These are phyloP conservation scores for Posidonia oceanica DNA, from an alignment of 116 monocot species.

Conservation along the genomic window DNA sequence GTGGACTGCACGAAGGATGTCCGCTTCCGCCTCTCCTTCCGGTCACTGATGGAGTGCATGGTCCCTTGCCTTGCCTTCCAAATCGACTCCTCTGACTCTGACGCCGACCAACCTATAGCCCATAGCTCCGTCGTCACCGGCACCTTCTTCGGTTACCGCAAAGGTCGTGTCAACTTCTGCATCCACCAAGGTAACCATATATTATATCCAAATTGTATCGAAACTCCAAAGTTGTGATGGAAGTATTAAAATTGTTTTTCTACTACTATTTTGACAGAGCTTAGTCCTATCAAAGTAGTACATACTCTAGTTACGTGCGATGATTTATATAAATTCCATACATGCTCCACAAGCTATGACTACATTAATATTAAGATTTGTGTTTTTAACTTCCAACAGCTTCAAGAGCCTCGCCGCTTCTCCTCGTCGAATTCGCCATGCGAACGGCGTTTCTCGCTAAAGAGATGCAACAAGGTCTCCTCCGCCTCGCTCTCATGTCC, in stretches of 20 bases:
- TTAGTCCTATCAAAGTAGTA: too few relatives aligned
- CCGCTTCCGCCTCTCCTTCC: constrained; percentile 37
- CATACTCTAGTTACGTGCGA: too few relatives aligned
- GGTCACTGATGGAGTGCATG: constrained; percentile 40
- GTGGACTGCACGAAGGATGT: constrained; percentile 61
- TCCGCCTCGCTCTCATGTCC: constrained; percentile 43
- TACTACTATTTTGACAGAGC: too few relatives aligned
- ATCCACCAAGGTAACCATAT: constrained; percentile 14
- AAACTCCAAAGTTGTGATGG: too few relatives aligned
- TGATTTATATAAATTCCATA: too few relatives aligned
- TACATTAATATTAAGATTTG: too few relatives aligned
- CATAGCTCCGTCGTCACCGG: constrained; percentile 24
- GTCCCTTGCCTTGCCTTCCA: constrained; percentile 34
- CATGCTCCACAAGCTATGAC: too few relatives aligned
- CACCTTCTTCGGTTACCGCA: constrained; percentile 64
- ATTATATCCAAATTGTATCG: too few relatives aligned
- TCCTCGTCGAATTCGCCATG: constrained; percentile 48
- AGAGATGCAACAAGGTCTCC: constrained; percentile 58
- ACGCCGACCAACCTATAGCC: background rate
- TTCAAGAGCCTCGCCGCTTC: constrained; percentile 17
- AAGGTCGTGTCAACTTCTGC: constrained; percentile 47
- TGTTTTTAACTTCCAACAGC: background rate
- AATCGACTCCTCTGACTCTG: background rate
- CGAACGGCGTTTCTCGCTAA: constrained; percentile 38
- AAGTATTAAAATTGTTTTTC: too few relatives aligned